Percentiles rank a stretch among this genome's conserved stretches.
Conservation (phyloP, 164 flowering plant species). For the Vitis amurensis region DNA sequence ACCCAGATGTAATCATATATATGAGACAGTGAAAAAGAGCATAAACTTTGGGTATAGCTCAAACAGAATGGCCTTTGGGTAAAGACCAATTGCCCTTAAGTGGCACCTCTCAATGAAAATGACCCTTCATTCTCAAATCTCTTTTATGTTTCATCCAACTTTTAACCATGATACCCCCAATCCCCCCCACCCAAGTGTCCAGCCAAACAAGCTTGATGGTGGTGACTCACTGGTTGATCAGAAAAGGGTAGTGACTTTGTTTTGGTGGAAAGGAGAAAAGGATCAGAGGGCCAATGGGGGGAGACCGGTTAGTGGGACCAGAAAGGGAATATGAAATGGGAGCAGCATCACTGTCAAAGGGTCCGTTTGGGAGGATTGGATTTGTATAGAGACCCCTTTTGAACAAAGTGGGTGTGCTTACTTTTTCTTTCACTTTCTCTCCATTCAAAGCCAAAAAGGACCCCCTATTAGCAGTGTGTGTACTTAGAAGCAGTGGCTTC, state of each 20-base stretch:
- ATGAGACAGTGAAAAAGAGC: no score
- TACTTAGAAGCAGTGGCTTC: background rate
- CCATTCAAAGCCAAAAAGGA: conserved; percentile 15
- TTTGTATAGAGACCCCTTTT: conserved; percentile 8
- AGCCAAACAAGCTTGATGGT: background rate
- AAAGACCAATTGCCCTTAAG: conserved; percentile 12
- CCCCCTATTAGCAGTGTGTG: conserved; percentile 7
- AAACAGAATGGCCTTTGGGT: background rate
- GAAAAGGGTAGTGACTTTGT: background rate
- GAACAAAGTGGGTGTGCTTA: background rate
- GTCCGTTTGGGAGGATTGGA: background rate
- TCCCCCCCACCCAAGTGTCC: no score
- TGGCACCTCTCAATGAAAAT: conserved; percentile 26
- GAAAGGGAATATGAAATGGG: background rate
- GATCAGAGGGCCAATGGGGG: background rate
- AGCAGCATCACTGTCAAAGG: conserved; percentile 8
- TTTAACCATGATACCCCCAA: background rate
- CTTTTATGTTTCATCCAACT: conserved; percentile 3
- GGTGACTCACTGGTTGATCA: background rate
- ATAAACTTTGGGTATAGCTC: no score
- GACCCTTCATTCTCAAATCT: conserved; percentile 19
- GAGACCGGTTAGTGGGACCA: background rate
- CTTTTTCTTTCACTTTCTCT: conserved; percentile 13
- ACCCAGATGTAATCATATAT: no score
- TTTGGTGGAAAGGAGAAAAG: background rate